Evolutionary conservation across 2,329 filamentous ascomycete species (phyloP), one percentile per base, ranked within the genome.

Genomic region (Aureobasidium musti): DNA sequence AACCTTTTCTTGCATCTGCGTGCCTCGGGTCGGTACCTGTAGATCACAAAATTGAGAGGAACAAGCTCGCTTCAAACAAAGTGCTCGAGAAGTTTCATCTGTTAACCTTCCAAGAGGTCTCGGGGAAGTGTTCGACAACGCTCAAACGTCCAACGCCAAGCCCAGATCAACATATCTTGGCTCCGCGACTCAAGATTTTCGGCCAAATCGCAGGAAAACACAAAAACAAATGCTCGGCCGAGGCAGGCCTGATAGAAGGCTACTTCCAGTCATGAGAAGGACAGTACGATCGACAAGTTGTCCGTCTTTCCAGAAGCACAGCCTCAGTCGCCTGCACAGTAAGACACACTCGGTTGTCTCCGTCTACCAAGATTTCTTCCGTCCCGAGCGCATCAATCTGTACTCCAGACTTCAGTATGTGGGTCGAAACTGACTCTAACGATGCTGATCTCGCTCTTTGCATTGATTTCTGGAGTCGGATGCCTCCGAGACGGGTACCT

Each of bases 271-370:
- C 21, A 47, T 47, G 21, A 28, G 23, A 30, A n/a, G n/a, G 26
- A 28, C 49, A 30, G 23, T 28, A 10, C 14, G 49, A n/a, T 33
- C 28, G 49, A 19, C 49, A 7, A 10, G 26, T 10, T 19, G 33
- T 33, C 7, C 8, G n/a, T 28, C 23, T 41, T 17, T 37, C 56
- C 47, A 23, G 35, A 5, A 66, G 28, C 49, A 68, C 30, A 23
- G 67, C 67, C 41, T 66, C 67, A 0, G 67, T 30, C 10, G 67
- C 41, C 45, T 68, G 37, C 47, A 68, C 30, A 6, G 11, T 19
- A 28, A 63, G 63, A n/a, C n/a, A 49, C 1, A 47, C 19, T 30
- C 17, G 28, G 28, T 35, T 47, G 28, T 52, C 5, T 21, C 26
- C 19, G 21, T 17, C 45, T 7, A 52, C 59, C 5, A 39, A n/a